Base-by-base conservation (phyloP, 352 stramenopile species). In the Elongisporangium anandrum region DNA sequence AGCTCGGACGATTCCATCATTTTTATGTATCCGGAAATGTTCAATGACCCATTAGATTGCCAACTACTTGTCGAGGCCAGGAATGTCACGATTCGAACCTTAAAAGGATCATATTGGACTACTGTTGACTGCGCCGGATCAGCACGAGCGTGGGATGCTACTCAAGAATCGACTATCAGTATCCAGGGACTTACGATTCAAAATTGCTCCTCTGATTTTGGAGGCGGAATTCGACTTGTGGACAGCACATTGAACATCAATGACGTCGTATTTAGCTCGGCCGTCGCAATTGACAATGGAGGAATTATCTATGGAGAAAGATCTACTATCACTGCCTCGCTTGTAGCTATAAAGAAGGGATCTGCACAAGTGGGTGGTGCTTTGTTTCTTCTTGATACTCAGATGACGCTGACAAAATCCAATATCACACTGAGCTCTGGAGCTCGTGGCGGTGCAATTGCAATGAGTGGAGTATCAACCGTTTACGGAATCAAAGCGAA, bases 1-100 rank as follows among this genome's bases (percentile, higher is more conserved):
- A 80, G 73, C 9, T 55, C 24, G 0, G 50, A 66, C 21, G 72
- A 66, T 19, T 63, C 60, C 50, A 60, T 68, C 8, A 77, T 91
- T 50, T 73, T 91, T 0, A 47, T 89, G 17, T 88, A 88, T 45
- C 81, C 81, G 39, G 81, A 77, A 15, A 38, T 52, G 9, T 91
- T 88, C 62, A 71, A 49, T 8, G 77, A 73, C 0, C 2, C 23
- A 2, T 17, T 52, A 4, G 85, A 90, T 58, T 72, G 70, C 9
- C 56, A 70, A 10, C 50, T 87, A 17, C 39, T 51, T 34, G 34
- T 83, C 0, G 16, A 26, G 0, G 49, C 56, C 0, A 54, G 45
- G 3, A 64, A 63, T 0, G 19, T 91, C 5, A 74, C 50, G 0
- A 77, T 91, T 16, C 39, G 54, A 1, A 72, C 71, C 0, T 54